Percentiles rank a stretch among this genome's conserved stretches.
Conservation (phyloP, 495 filamentous ascomycete species). For the Trichocladium uniseriatum region DNA sequence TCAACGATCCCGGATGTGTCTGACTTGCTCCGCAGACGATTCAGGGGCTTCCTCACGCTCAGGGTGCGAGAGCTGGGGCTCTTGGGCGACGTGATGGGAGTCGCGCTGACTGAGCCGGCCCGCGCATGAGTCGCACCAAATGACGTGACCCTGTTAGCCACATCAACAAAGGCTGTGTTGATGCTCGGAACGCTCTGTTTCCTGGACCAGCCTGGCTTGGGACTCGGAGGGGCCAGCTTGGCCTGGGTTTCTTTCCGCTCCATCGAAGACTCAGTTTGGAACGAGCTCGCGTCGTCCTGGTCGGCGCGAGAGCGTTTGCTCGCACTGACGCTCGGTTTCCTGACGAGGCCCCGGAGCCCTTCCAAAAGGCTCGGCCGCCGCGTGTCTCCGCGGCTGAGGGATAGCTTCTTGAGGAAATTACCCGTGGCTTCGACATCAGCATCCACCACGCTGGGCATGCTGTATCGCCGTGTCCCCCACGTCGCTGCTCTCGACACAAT, state of each 20-base stretch:
- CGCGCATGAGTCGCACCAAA: conserved; percentile 49
- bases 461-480: conserved; percentile 59
- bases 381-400: conserved; percentile 42
- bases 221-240: conserved; percentile 43
- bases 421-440: conserved; percentile 49
- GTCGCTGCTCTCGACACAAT: conserved; percentile 59
- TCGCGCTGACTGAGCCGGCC: conserved; percentile 48
- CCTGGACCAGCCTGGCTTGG: conserved; percentile 49
- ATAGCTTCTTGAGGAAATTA: conserved; percentile 54
- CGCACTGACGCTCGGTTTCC: conserved; percentile 42
- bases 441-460: conserved; percentile 49
- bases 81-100: conserved; percentile 43
- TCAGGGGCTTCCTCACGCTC: conserved; percentile 44
- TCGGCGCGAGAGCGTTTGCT: conserved; percentile 38
- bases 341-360: conserved; percentile 44
- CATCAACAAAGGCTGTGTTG: conserved; percentile 55
- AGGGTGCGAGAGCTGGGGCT: conserved; percentile 34
- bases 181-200: conserved; percentile 51
- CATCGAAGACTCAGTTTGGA: conserved; percentile 25
- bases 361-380: conserved; percentile 36
- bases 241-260: conserved; percentile 40
- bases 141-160: conserved; percentile 51
- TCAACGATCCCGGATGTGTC: conserved; percentile 45
- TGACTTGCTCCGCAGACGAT: conserved; percentile 63
- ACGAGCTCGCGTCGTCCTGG: conserved; percentile 32